Evolutionary conservation across 1,284 basidiomycete species (phyloP), one percentile per base, ranked within the genome.

Genomic region (Mycena sp.): DNA sequence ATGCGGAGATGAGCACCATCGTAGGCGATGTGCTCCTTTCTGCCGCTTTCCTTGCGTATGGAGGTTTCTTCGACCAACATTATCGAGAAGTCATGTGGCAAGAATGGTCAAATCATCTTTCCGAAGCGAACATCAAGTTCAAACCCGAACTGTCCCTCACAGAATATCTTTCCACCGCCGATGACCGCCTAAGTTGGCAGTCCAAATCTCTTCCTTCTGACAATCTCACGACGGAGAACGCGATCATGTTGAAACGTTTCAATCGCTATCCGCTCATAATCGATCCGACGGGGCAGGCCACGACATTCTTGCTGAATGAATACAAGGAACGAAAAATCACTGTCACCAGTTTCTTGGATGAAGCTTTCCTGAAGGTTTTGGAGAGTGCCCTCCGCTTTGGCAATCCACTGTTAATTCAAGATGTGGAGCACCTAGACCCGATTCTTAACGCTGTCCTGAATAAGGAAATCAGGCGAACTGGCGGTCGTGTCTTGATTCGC

Each of bases 301-400:
- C 95, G 0, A 86, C 89, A 2, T 99, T 97, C 87, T 80, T 99
- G 59, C 84, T 96, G 69, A 97, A 98, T 72, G 93, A 98, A 76
- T 98, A 97, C 84, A 93, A 91, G 77, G 93, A 96, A 56, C 90
- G 96, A 70, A 99, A 99, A 83, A 96, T 99, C 72, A 96, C 96
- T 0, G 93, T 98, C 65, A 99, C 98, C 0, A 98, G 96, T 73
- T 99, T 99, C 91, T 84, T 99, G 63, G 98, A 99, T 75, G 96
- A 98, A 75, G 93, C 98, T 0, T 99, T 99, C 90, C 86, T 99
- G 71, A 99, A 99, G 80, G 96, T 98, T 44, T 83, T 99, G 67
- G 98, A 99, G 78, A 96, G 94, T 72, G 98, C 98, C n/a, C 86
- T 99, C 63, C 96, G 98, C 45, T 99, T 99, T 77, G 98, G 98